A percentile compares a stretch with the other conserved stretches of the same genome.
phyloP scores from a whole-genome alignment of 352 stramenopile species.

The Phytopythium montanum region DNA sequence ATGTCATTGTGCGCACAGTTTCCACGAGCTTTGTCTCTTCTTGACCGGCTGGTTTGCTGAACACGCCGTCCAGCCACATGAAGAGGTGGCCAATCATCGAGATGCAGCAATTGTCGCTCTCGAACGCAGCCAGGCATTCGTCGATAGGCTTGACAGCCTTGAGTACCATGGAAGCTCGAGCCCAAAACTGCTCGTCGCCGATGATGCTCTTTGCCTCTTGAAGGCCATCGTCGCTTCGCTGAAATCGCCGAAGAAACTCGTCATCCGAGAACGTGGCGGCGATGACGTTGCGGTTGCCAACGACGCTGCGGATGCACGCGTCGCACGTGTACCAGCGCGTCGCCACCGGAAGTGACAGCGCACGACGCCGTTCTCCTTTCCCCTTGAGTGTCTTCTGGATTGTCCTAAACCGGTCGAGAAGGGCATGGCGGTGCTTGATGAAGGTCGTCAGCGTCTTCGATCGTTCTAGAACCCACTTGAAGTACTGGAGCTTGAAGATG shows the following conservation, averaged over 20 bases:
- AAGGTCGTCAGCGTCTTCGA: slow-evolving; percentile 9
- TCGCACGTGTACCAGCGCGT: slow-evolving; percentile 12
- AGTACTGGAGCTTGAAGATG: slow-evolving; percentile 11
- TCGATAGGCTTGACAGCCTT: slow-evolving; percentile 7
- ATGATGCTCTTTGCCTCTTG: too few relatives aligned
- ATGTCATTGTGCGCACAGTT: neutral
- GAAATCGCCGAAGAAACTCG: neutral
- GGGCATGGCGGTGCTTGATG: neutral
- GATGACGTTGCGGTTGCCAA: slow-evolving; percentile 5
- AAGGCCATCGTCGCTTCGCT: neutral
- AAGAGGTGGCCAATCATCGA: slow-evolving; percentile 13
- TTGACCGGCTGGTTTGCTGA: neutral
- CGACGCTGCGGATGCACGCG: slow-evolving; percentile 9
- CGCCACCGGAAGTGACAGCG: slow-evolving; percentile 5
- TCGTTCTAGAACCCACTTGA: neutral
- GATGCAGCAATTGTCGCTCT: slow-evolving; percentile 16
- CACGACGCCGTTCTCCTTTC: neutral
- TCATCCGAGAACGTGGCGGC: slow-evolving; percentile 4
- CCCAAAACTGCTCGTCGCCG: slow-evolving; percentile 7
- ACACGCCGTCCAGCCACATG: slow-evolving; percentile 5
- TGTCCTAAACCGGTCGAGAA: slow-evolving; percentile 7
- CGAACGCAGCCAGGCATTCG: slow-evolving; percentile 9
- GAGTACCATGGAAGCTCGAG: neutral
- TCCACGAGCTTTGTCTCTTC: neutral
- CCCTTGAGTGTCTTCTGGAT: slow-evolving; percentile 3